Conservation (phyloP, 495 filamentous ascomycete species). For the Pyronema omphalodes region DNA sequence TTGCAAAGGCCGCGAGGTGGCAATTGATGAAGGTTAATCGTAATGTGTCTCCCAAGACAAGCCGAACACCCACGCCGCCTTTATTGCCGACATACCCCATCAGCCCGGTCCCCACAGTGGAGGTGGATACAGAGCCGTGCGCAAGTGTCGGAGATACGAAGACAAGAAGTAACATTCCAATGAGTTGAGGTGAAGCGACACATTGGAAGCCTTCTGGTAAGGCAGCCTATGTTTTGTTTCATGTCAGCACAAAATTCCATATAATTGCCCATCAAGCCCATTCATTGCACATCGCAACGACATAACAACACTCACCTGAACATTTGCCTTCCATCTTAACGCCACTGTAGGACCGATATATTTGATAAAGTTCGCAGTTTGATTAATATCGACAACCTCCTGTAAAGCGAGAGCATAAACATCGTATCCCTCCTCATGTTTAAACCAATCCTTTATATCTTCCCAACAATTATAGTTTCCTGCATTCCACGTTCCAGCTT, state of each 20-base stretch:
- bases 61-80: slow-evolving; percentile 62
- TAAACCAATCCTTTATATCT: slow-evolving; percentile 25
- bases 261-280: neutral
- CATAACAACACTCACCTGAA: slow-evolving; percentile 9
- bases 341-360: slow-evolving; percentile 53
- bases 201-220: slow-evolving; percentile 60
- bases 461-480: slow-evolving; percentile 34
- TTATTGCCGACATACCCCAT: slow-evolving; percentile 95
- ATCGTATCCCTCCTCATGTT: slow-evolving; percentile 26
- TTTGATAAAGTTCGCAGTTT: slow-evolving; percentile 35
- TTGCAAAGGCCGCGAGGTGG: slow-evolving; percentile 73
- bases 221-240: slow-evolving; percentile 34
- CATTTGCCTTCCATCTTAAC: slow-evolving; percentile 51
- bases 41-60: slow-evolving; percentile 81
- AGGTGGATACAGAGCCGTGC: slow-evolving; percentile 58
- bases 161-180: slow-evolving; percentile 68
- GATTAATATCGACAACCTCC: slow-evolving; percentile 74
- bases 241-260: neutral
- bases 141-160: slow-evolving; percentile 61
- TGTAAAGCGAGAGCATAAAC: slow-evolving; percentile 84
- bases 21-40: slow-evolving; percentile 74
- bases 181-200: slow-evolving; percentile 64
- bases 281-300: neutral
- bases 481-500: slow-evolving; percentile 90
- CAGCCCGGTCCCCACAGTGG: slow-evolving; percentile 66